A percentile compares a stretch with the other conserved stretches of the same genome.
Evolutionary conservation across 2,329 filamentous ascomycete species (phyloP).

Genomic region (Alternaria ethzedia): DNA sequence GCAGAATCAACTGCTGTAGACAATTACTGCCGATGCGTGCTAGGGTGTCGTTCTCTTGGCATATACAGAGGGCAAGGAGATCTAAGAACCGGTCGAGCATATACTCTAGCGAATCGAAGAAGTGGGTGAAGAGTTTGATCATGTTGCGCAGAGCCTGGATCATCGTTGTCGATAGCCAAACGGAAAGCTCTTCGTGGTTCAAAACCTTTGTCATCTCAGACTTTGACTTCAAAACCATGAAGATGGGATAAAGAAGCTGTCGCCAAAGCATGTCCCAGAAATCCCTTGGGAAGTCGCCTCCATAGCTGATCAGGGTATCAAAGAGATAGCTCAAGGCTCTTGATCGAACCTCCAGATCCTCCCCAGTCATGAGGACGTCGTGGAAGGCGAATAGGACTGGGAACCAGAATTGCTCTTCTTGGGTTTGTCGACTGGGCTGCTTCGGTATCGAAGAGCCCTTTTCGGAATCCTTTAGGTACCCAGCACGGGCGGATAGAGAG

Average conservation of each 20-base stretch:
- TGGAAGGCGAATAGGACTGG: slow-evolving; percentile 98
- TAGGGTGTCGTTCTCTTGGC: slow-evolving; percentile 98
- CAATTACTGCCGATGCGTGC: slow-evolving; percentile 98
- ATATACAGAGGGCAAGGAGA: slow-evolving; percentile 92
- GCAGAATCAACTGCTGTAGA: slow-evolving; percentile 91
- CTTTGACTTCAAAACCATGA: slow-evolving; percentile 94
- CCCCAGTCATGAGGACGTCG: slow-evolving; percentile 98
- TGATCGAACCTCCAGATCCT: slow-evolving; percentile 93
- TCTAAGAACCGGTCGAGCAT: slow-evolving; percentile 99
- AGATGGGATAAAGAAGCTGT: slow-evolving; percentile 96
- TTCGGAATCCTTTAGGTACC: slow-evolving; percentile 57
- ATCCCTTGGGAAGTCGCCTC: slow-evolving; percentile 86
- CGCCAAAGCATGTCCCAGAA: slow-evolving; percentile 99
- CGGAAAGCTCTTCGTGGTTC: slow-evolving; percentile 95
- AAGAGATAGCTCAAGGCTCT: slow-evolving; percentile 94
- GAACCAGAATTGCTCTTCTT: slow-evolving; percentile 99
- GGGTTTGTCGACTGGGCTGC: slow-evolving; percentile 78
- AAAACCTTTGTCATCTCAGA: slow-evolving; percentile 95
- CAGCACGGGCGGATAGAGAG: slow-evolving; percentile 74
- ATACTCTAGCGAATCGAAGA: slow-evolving; percentile 93
- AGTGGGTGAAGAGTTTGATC: slow-evolving; percentile 98
- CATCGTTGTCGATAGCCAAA: slow-evolving; percentile 99
- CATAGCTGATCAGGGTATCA: slow-evolving; percentile 87
- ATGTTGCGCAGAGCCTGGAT: slow-evolving; percentile 98
- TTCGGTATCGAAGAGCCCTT: slow-evolving; percentile 60